These are phyloP conservation scores for Diutina sp. DNA, from an alignment of 1,139 yeast species.

Conservation along the genomic window DNA sequence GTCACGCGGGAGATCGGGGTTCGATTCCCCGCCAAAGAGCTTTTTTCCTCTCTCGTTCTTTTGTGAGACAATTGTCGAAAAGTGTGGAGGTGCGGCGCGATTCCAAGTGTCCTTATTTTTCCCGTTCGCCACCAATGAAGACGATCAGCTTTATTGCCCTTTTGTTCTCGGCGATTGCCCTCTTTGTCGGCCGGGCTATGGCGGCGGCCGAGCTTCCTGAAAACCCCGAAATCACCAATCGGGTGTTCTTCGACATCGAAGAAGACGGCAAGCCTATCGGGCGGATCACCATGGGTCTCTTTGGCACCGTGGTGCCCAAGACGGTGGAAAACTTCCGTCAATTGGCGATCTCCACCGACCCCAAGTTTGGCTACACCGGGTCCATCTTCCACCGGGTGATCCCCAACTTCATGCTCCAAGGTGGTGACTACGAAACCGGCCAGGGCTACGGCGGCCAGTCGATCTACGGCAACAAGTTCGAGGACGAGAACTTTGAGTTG, in stretches of 20 bases:
- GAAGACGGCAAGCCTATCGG: conserved; percentile 69
- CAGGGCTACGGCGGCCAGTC: conserved; percentile 51
- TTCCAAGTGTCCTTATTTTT: background rate
- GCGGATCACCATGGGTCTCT: conserved; percentile 55
- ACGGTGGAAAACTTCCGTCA: conserved; percentile 47
- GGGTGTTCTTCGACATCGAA: conserved; percentile 76
- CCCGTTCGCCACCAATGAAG: conserved; percentile 13
- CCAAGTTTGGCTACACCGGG: conserved; percentile 31
- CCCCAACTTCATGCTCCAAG: conserved; percentile 48
- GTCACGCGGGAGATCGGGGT: background rate
- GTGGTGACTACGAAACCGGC: conserved; percentile 50
- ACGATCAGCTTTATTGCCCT: conserved; percentile 13
- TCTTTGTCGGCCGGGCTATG: conserved; percentile 9
- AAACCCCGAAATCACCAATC: conserved; percentile 53
- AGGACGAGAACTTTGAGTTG: conserved; percentile 42
- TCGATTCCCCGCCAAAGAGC: background rate
- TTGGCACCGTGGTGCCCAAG: conserved; percentile 53
- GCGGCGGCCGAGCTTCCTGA: conserved; percentile 20
- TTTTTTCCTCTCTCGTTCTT: background rate
- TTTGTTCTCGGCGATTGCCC: conserved; percentile 10
- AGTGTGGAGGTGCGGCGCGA: background rate
- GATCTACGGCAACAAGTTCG: conserved; percentile 43
- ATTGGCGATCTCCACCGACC: conserved; percentile 48
- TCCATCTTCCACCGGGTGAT: conserved; percentile 36
- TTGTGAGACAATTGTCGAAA: background rate